These are phyloP conservation scores for Diaporthe ilicicola DNA, from an alignment of 2,329 filamentous ascomycete genomes.

Conservation along the genomic window DNA sequence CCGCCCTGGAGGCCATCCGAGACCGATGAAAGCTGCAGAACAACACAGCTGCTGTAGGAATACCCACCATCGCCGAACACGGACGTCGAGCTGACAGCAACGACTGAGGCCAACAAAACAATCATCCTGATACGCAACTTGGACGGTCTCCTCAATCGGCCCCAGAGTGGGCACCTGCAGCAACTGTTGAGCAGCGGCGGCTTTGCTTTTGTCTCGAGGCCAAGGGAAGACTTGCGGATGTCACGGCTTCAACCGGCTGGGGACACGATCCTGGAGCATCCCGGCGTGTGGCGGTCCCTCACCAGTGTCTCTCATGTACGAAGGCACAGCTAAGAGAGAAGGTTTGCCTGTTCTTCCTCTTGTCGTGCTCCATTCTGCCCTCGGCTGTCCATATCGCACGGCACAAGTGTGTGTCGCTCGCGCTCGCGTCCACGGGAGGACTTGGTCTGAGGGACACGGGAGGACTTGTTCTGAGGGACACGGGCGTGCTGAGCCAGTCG, in stretches of 20 bases:
- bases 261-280: background rate
- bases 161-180: background rate
- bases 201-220: background rate
- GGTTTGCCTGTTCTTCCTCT: background rate
- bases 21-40: background rate
- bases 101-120: background rate
- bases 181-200: no score
- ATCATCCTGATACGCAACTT: background rate
- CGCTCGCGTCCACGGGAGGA: background rate
- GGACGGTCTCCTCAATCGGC: background rate
- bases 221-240: background rate
- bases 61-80: slow-evolving; percentile 7
- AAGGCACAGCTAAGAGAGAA: background rate
- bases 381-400: background rate
- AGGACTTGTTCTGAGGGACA: no score
- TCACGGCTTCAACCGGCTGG: no score
- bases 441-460: no score
- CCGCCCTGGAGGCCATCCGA: background rate
- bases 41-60: background rate
- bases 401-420: background rate
- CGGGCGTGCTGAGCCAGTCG: no score
- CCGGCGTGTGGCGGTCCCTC: no score
- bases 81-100: background rate
- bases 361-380: background rate
- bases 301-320: background rate